Percentiles rank a stretch among this genome's conserved stretches.
These are phyloP conservation scores for Solanum hybrid DNA, from an alignment of 305 asterid genomes.

Conservation along the genomic window DNA sequence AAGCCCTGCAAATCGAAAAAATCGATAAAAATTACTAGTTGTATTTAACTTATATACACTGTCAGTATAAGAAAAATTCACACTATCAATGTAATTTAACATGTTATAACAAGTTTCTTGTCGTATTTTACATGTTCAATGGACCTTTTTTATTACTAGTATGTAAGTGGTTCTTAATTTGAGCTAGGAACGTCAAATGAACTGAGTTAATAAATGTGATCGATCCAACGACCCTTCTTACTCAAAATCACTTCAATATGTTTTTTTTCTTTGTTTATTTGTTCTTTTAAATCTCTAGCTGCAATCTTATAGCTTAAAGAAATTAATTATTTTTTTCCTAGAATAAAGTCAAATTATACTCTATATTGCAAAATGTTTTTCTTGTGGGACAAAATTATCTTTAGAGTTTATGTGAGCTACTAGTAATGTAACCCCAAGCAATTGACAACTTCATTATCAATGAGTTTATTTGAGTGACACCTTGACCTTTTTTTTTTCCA, in stretches of 20 bases:
- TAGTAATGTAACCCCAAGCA: background rate
- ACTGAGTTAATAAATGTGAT: background rate
- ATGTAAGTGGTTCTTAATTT: background rate
- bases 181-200: background rate
- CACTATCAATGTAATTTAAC: background rate
- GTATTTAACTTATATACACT: background rate
- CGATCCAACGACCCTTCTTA: background rate
- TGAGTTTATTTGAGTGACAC: background rate
- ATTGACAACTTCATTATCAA: background rate
- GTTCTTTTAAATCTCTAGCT: background rate
- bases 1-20: constrained; percentile 42
- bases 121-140: background rate
- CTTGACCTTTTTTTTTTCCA: background rate
- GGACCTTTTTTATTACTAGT: background rate
- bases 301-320: background rate
- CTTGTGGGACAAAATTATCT: background rate
- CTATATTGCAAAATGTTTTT: background rate
- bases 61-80: background rate
- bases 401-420: background rate
- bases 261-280: background rate
- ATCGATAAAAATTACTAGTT: background rate
- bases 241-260: background rate
- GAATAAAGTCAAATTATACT: background rate
- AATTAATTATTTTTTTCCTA: too few species aligned
- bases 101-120: background rate